Evolutionary conservation across 2,329 filamentous ascomycete genomes (phyloP), one percentile per base, ranked within the genome.

Genomic region (Monilinia fructicola): DNA sequence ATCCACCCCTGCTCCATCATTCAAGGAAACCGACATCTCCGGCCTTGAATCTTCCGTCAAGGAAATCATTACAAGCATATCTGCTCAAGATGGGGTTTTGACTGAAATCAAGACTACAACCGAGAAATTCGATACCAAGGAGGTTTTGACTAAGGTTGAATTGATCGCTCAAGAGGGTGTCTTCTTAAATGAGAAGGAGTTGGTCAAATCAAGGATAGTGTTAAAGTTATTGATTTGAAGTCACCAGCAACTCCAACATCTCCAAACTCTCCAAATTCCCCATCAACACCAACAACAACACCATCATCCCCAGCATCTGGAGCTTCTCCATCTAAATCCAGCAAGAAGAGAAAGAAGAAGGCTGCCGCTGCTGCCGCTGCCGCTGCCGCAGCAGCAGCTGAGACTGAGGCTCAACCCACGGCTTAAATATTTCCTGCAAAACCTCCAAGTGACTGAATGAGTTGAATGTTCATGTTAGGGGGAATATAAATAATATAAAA

Each of bases 311-410:
- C 70, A 9, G 73, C 73, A 26, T 74, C 73, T 86, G 82, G 3
- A 84, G 81, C 26, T 99, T 95, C 21, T 98, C 93, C 71, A 98
- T 91, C 67, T 98, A 79, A 61, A n/a, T 50, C 58, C 26, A 61
- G 21, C 12, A 48, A 50, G 48, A 61, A 52, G 46, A 61, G 44
- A 31, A 52, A 50, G 31, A 61, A 50, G 58, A 61, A 35, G 46
- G 42, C 21, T 18, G 42, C 56, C 0, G 55, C 56, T 1, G 56
- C 56, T 1, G 56, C 56, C 2, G 56, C 40, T 1, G 58, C 56
- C 2, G 56, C 58, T 1, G 44, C 58, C 2, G 58, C 44, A 26
- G 35, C 56, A 23, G 28, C 28, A 40, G 18, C 9, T 50, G 28
- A 35, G 11, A 21, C 44, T 38, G 23, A 50, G 31, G 16, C 31